A percentile compares a stretch with the other conserved stretches of the same genome.
These are phyloP conservation scores for Pseudozyma sp. DNA, from an alignment of 1,284 basidiomycete species.

Conservation along the genomic window DNA sequence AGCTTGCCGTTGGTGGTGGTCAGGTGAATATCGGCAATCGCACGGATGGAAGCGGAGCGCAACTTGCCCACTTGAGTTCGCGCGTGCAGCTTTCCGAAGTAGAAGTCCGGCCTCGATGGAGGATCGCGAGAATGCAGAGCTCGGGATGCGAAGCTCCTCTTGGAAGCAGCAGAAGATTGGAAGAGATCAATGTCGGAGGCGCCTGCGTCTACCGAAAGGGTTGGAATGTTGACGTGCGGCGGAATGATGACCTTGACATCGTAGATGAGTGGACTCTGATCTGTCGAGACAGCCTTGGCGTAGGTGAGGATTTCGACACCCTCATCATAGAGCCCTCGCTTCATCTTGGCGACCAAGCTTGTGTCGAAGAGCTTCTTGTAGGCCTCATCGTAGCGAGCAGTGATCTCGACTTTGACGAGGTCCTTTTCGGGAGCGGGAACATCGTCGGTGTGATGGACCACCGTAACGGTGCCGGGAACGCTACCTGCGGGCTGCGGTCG, in stretches of 20 bases:
- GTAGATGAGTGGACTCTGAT: slow-evolving; percentile 48
- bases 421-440: slow-evolving; percentile 29
- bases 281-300: slow-evolving; percentile 39
- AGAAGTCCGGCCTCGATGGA: slow-evolving; percentile 23
- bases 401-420: slow-evolving; percentile 55
- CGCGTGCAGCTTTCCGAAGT: slow-evolving; percentile 50
- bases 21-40: slow-evolving; percentile 49
- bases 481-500: slow-evolving; percentile 40
- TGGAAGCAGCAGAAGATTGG: slow-evolving; percentile 4
- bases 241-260: slow-evolving; percentile 57
- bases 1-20: slow-evolving; percentile 45
- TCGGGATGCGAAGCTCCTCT: neutral
- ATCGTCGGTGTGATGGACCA: slow-evolving; percentile 31
- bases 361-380: slow-evolving; percentile 50
- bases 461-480: slow-evolving; percentile 38
- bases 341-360: slow-evolving; percentile 55
- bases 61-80: slow-evolving; percentile 43
- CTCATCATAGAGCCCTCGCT: slow-evolving; percentile 51
- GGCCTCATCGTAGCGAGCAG: slow-evolving; percentile 50
- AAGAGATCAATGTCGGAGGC: slow-evolving; percentile 50
- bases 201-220: slow-evolving; percentile 41
- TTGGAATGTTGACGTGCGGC: slow-evolving; percentile 41
- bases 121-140: slow-evolving; percentile 10
- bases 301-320: slow-evolving; percentile 56
- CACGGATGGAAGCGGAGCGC: slow-evolving; percentile 36